A percentile compares a stretch with the other conserved stretches of the same genome.
phyloP scores from a whole-genome alignment of 1,284 basidiomycete genomes.

The Apiotrichum montevideense region DNA sequence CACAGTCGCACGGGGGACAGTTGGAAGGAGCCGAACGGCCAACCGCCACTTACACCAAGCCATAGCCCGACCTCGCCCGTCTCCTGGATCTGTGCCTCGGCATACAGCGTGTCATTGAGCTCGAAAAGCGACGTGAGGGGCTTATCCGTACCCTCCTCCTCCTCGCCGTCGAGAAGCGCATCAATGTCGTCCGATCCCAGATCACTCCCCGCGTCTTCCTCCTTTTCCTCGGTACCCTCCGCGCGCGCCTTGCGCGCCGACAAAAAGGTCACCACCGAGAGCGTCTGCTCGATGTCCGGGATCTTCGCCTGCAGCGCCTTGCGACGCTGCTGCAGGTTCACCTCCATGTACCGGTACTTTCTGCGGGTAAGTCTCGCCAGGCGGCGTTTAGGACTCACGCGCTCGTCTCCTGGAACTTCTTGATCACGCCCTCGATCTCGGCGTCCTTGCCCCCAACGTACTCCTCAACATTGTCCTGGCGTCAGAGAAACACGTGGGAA shows the following conservation, averaged over 20 bases:
- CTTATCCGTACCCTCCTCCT: slow-evolving; percentile 36
- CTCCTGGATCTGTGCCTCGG: slow-evolving; percentile 80
- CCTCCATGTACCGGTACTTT: slow-evolving; percentile 98
- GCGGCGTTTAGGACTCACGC: slow-evolving; percentile 63
- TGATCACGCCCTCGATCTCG: slow-evolving; percentile 71
- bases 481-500: slow-evolving; percentile 2
- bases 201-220: slow-evolving; percentile 40
- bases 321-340: slow-evolving; percentile 72
- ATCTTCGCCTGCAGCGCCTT: slow-evolving; percentile 85
- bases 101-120: slow-evolving; percentile 90
- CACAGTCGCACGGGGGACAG: too few species aligned
- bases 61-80: slow-evolving; percentile 87
- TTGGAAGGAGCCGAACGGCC: too few species aligned
- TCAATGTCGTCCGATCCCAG: slow-evolving; percentile 48
- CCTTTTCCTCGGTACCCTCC: slow-evolving; percentile 24
- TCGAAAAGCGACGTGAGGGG: slow-evolving; percentile 83
- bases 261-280: slow-evolving; percentile 81
- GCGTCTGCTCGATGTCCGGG: slow-evolving; percentile 89
- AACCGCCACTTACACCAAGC: slow-evolving; percentile 71
- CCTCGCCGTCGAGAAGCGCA: slow-evolving; percentile 49
- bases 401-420: slow-evolving; percentile 83
- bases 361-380: too few species aligned
- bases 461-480: slow-evolving; percentile 72
- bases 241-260: slow-evolving; percentile 60
- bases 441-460: slow-evolving; percentile 75